Base-by-base conservation (phyloP, 2,329 filamentous ascomycete genomes). In the Stachybotrys chartarum region DNA sequence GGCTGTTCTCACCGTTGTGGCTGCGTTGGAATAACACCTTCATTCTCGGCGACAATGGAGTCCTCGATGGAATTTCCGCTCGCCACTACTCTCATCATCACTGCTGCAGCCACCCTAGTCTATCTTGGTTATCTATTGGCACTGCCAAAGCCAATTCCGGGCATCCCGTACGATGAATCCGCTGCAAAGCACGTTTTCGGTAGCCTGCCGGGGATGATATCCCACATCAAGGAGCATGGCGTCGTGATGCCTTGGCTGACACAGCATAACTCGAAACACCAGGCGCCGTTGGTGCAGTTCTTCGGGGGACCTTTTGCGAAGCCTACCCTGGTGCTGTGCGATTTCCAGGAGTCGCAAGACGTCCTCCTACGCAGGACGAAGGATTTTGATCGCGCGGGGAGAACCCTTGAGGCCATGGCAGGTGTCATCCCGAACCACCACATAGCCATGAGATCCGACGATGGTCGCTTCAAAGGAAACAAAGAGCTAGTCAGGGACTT, bases 401-500 rank as follows among this genome's bases (percentile, higher is more conserved):
- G 18, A 11, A 32, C 24, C 5, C 8, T 17, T 7, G n/a, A 32
- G 17, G n/a, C 8, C 49, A 16, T 35, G 8, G 30, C 14, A 17
- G 11, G 30, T 30, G 35, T 56, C 35, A 18, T 44, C 0, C 60
- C 60, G 0, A 39, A 30, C 0, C 57, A 61, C 18, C 60, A 62
- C 1, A 56, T 62, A 6, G 51, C 44, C 0, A 3, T 62, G 18
- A 54, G 50, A 2, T 56, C 60, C 1, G 50, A 47, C 0, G 54
- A 62, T 17, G 55, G 60, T 0, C 51, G 52, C 5, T 62, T 62
- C 10, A 63, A 63, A 50, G 59, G 56, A 47, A 62, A 62, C 3
- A 61, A 61, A 10, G 60, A 62, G 5, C 31, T 62, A 30, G 47
- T 62, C 2, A 53, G 60, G 6, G 60, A 62, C 11, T 47, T 62